Base-by-base conservation (phyloP, 352 stramenopile species). In the Phytophthora pseudosyringae region DNA sequence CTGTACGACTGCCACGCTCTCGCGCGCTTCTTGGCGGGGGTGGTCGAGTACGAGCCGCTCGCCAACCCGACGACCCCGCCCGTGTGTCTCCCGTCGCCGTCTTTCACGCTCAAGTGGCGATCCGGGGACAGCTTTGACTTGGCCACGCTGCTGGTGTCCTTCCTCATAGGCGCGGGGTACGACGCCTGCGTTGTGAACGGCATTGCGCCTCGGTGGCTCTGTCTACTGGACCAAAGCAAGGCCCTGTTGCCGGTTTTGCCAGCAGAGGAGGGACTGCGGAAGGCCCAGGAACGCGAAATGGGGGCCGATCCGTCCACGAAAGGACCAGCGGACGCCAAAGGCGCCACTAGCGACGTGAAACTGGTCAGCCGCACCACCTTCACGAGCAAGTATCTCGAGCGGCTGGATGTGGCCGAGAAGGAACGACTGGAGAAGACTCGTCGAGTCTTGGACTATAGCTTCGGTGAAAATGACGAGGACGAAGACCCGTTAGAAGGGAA, bases 101-200 rank as follows among this genome's bases (percentile, higher is more conserved):
- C 82, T 1, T 95, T 97, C 49, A 95, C 93, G 11, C 59, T 99
- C 1, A 80, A 89, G 13, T 97, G 89, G 82, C 80, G 80, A 26
- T 81, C 88, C 13, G 97, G 93, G 18, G 97, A 98, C 64, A 89
- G 83, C 52, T 98, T 98, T 60, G 97, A 99, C 63, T 80, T 98
- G 47, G 83, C 94, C 5, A 81, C 91, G 35, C 59, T 98, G 6
- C 67, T 99, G 0, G 81, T 64, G 28, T 98, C 90, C 8, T 97
- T 98, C 38, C 78, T 99, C 11, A 78, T 98, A 35, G 97, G 96
- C 12, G 86, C 88, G 6, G 96, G 96, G 0, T 98, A 98, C 66
- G 96, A 99, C 60, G 96, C 96, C 3, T 98, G 97, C 62, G 91
- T 98, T 10, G 94, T 98, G 6, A 80, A 94, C 33, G 97, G 97